phyloP scores from a whole-genome alignment of 306 rosid species.

The Glycyrrhiza uralensis region DNA sequence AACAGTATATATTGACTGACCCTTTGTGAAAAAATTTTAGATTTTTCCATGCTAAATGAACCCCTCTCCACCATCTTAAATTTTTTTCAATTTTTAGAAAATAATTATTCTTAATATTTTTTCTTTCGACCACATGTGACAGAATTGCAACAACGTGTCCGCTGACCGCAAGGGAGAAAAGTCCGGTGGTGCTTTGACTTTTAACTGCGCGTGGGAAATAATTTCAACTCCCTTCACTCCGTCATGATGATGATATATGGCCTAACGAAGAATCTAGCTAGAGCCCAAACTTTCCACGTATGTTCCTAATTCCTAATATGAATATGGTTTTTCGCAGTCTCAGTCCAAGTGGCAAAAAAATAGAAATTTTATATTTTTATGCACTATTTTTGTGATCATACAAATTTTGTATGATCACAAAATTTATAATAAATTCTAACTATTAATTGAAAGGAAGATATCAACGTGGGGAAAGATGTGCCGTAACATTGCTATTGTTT shows the following conservation, averaged over 20 bases:
- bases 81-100: no score
- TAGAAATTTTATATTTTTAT: not conserved
- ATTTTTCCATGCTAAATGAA: no score
- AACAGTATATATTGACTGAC: no score
- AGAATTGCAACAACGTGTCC: not conserved
- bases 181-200: conserved; percentile 10
- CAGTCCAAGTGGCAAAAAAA: not conserved
- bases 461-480: not conserved
- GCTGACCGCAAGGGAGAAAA: not conserved
- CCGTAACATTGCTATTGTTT: not conserved
- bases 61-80: no score
- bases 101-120: no score
- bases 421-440: no score
- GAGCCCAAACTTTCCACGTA: not conserved
- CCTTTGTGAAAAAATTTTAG: no score
- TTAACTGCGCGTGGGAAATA: not conserved
- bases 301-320: not conserved
- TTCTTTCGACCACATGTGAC: no score
- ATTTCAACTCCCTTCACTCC: not conserved
- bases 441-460: no score
- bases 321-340: not conserved
- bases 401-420: no score
- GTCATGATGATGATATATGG: not conserved
- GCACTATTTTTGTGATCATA: not conserved
- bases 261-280: not conserved